Percentiles rank a stretch among this genome's conserved stretches.
These are phyloP conservation scores for Cladosporium cucumerinum DNA, from an alignment of 2,329 filamentous ascomycete species.

Conservation along the genomic window DNA sequence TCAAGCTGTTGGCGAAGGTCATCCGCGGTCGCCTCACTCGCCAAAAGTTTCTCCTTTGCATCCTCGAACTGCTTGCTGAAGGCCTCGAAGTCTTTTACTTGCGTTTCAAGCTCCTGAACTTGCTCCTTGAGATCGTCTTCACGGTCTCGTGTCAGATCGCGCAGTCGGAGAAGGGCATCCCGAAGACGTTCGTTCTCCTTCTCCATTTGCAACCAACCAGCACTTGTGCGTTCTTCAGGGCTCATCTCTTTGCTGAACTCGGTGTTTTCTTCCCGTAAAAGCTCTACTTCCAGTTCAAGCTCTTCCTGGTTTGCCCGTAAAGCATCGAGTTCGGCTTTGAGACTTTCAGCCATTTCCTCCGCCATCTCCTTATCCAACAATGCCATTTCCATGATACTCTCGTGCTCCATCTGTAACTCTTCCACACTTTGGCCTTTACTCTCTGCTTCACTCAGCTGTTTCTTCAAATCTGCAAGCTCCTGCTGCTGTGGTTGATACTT, in stretches of 20 bases:
- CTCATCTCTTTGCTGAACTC: slow-evolving; percentile 82
- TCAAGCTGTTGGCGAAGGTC: slow-evolving; percentile 90
- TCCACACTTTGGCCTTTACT: slow-evolving; percentile 66
- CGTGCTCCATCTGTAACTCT: slow-evolving; percentile 75
- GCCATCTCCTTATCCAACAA: slow-evolving; percentile 93
- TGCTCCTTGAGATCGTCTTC: slow-evolving; percentile 76
- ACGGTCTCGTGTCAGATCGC: slow-evolving; percentile 82
- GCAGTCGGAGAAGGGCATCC: slow-evolving; percentile 77
- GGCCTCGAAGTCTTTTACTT: slow-evolving; percentile 42
- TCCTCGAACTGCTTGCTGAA: slow-evolving; percentile 61
- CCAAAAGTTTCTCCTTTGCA: slow-evolving; percentile 68
- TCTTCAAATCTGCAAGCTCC: slow-evolving; percentile 73
- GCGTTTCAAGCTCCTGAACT: slow-evolving; percentile 37
- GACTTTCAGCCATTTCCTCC: slow-evolving; percentile 81
- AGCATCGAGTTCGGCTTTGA: slow-evolving; percentile 75
- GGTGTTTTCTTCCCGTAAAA: slow-evolving; percentile 80
- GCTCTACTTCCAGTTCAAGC: slow-evolving; percentile 80
- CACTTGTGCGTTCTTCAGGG: slow-evolving; percentile 79
- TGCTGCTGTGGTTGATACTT: slow-evolving; percentile 84
- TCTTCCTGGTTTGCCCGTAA: slow-evolving; percentile 77
- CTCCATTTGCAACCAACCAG: slow-evolving; percentile 89
- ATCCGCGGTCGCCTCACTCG: slow-evolving; percentile 71
- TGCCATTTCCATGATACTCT: slow-evolving; percentile 79
- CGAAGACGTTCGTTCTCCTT: slow-evolving; percentile 82
- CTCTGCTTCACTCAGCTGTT: slow-evolving; percentile 73